These are phyloP conservation scores for Cryptomeria japonica DNA, from an alignment of 75 land plant genomes.

Conservation along the genomic window DNA sequence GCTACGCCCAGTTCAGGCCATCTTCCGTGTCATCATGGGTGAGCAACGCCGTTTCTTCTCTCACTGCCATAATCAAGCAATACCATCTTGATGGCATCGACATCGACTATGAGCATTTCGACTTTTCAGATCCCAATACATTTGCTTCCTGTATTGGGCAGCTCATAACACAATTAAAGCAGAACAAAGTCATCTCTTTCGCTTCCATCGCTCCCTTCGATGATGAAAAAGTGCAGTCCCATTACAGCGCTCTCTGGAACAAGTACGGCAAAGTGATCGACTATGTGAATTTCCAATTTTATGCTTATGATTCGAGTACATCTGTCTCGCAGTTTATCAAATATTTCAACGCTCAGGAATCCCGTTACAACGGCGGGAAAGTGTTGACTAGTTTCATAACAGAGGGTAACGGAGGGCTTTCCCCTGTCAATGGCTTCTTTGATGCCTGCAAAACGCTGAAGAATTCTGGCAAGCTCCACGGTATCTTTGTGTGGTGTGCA, in stretches of 20 bases:
- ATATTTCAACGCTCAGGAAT: constrained; percentile 20
- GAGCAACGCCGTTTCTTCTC: constrained; percentile 9
- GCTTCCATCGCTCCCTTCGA: neutral
- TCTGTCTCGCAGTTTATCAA: constrained; percentile 25
- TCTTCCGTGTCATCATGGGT: neutral
- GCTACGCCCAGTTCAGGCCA: neutral
- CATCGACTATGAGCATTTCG: constrained; percentile 44
- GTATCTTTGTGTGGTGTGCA: constrained; percentile 35
- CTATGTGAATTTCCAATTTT: constrained; percentile 48
- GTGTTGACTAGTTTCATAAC: constrained; percentile 31
- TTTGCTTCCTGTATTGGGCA: constrained; percentile 31
- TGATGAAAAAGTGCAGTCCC: neutral
- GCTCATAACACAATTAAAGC: constrained; percentile 25
- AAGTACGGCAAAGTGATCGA: constrained; percentile 22
- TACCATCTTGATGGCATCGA: constrained; percentile 41
- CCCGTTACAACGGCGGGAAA: constrained; percentile 34
- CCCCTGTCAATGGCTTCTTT: constrained; percentile 18
- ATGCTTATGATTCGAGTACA: constrained; percentile 22
- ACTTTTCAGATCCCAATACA: constrained; percentile 10
- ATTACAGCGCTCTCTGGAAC: neutral
- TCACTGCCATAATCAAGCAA: constrained; percentile 17
- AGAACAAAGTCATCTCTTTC: constrained; percentile 7
- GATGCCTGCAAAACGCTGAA: constrained; percentile 17
- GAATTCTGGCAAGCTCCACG: constrained; percentile 13
- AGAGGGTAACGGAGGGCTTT: constrained; percentile 9